A percentile compares a stretch with the other conserved stretches of the same genome.
Evolutionary conservation across 2,329 filamentous ascomycete genomes (phyloP).

Genomic region (Alternaria infectoria): DNA sequence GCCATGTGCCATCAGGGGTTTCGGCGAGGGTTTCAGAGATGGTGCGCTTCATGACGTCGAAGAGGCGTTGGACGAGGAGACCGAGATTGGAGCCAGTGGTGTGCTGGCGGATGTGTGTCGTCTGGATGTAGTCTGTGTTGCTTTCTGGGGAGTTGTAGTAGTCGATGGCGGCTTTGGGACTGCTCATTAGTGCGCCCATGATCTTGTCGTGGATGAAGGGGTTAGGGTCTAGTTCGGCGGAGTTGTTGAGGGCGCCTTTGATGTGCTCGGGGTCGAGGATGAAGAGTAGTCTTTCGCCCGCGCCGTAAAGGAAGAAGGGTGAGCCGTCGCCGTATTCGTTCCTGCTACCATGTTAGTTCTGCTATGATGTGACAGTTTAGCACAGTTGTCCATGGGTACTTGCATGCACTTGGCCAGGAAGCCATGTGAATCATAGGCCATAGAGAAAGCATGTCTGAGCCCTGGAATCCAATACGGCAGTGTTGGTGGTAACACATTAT

Average conservation of each 20-base stretch:
- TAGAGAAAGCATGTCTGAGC: slow-evolving; percentile 20
- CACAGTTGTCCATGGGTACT: neutral
- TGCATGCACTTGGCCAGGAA: slow-evolving; percentile 23
- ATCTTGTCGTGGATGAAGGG: slow-evolving; percentile 22
- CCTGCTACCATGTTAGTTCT: neutral
- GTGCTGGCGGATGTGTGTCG: slow-evolving; percentile 18
- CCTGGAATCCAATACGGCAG: slow-evolving; percentile 27
- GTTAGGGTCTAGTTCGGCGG: slow-evolving; percentile 20
- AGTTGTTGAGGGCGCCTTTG: slow-evolving; percentile 9
- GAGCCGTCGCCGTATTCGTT: slow-evolving; percentile 19
- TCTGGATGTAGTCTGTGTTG: slow-evolving; percentile 17
- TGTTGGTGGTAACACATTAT: slow-evolving; percentile 18
- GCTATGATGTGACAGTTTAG: neutral
- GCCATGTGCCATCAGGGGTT: slow-evolving; percentile 3
- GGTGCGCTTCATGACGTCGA: slow-evolving; percentile 10
- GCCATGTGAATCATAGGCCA: slow-evolving; percentile 15
- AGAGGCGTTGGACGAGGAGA: slow-evolving; percentile 14
- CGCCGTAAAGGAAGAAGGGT: slow-evolving; percentile 24
- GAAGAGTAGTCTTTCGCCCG: slow-evolving; percentile 22
- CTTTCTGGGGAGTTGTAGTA: slow-evolving; percentile 15
- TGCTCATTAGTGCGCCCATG: slow-evolving; percentile 21
- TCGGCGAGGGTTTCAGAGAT: neutral
- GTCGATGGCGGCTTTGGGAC: slow-evolving; percentile 19
- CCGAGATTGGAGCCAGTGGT: slow-evolving; percentile 10
- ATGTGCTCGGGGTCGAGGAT: slow-evolving; percentile 21